These are phyloP conservation scores for Cladobotryum mycophilum DNA, from an alignment of 2,329 filamentous ascomycete genomes.

Conservation along the genomic window DNA sequence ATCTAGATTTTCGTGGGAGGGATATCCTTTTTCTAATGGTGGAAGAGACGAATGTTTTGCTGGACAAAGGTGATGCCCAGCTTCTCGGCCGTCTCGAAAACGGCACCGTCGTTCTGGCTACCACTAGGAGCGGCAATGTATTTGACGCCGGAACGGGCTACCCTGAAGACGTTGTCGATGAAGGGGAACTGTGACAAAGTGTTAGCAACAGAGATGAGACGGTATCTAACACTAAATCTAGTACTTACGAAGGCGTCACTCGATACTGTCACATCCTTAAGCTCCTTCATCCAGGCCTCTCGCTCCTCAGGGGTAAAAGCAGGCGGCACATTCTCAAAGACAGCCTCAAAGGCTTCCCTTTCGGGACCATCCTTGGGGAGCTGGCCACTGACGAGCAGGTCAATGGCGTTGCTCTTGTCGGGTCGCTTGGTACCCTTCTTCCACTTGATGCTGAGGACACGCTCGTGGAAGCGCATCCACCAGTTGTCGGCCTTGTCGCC, in stretches of 20 bases:
- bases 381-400: conserved; percentile 86
- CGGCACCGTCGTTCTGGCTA: conserved; percentile 75
- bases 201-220: conserved; percentile 18
- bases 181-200: conserved; percentile 71
- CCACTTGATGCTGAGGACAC: conserved; percentile 84
- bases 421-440: conserved; percentile 95
- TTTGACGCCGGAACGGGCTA: conserved; percentile 81
- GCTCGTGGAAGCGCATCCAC: conserved; percentile 98
- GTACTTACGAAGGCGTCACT: conserved; percentile 87
- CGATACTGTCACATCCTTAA: conserved; percentile 76
- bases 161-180: conserved; percentile 94
- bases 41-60: conserved; percentile 90
- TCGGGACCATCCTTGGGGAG: conserved; percentile 79
- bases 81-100: conserved; percentile 86
- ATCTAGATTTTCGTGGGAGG: no score
- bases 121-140: conserved; percentile 92
- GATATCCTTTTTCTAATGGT: conserved; percentile 57
- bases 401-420: conserved; percentile 97
- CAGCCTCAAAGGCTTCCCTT: conserved; percentile 75
- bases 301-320: conserved; percentile 81
- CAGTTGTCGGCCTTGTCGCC: conserved; percentile 99
- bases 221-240: background rate
- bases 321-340: conserved; percentile 83
- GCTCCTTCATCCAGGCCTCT: conserved; percentile 75
- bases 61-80: conserved; percentile 91